Conservation (phyloP, 139 green algal species). For the Micromonas commoda region DNA sequence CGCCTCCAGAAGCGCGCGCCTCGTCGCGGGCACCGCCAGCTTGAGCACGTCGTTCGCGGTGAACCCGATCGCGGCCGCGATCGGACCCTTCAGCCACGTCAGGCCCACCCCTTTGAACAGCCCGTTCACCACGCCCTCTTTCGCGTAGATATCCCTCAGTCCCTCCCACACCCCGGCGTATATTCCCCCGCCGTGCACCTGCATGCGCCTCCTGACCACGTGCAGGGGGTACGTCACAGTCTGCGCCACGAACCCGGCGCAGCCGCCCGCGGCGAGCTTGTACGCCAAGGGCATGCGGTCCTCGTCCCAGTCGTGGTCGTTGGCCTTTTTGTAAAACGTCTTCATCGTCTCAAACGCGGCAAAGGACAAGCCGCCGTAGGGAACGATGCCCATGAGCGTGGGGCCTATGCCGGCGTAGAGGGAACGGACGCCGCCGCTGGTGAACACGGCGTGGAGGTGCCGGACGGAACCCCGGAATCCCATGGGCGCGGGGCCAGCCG, state of each 20-base stretch:
- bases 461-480: neutral
- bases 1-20: neutral
- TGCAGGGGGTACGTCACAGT: conserved; percentile 22
- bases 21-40: neutral
- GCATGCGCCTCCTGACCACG: conserved; percentile 22
- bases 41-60: conserved; percentile 24
- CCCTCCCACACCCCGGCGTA: neutral
- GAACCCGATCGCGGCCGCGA: conserved; percentile 18
- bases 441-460: neutral
- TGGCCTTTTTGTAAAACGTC: neutral
- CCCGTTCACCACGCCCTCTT: conserved; percentile 17
- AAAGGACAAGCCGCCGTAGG: conserved; percentile 23
- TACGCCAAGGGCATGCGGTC: neutral
- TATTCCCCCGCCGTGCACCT: neutral
- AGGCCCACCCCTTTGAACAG: conserved; percentile 26
- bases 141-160: conserved; percentile 9
- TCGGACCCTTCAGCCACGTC: conserved; percentile 29
- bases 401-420: conserved; percentile 10
- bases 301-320: neutral
- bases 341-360: conserved; percentile 24
- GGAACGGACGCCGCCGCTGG: neutral
- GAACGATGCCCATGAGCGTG: conserved; percentile 27
- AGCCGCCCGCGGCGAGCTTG: conserved; percentile 10
- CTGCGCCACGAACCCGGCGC: conserved; percentile 15
- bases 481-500: neutral